Evolutionary conservation across 1,284 basidiomycete genomes (phyloP).

Genomic region (Kalmanozyma brasiliensis): DNA sequence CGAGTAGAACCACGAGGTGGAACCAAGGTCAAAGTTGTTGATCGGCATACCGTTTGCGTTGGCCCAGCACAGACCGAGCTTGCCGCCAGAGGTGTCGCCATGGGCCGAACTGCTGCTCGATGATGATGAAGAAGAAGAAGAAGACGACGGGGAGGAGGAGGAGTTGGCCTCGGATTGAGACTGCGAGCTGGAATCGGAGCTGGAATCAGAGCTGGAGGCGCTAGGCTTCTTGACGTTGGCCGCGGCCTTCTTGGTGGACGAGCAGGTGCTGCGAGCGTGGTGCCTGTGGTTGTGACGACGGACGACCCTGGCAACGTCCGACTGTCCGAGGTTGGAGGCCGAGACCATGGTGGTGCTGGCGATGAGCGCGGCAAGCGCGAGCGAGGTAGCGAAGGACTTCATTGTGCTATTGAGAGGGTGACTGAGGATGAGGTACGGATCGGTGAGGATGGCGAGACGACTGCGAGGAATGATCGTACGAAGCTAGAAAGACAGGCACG

Average conservation of each 20-base stretch:
- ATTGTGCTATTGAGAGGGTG: too few species aligned
- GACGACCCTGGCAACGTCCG: conserved; percentile 23
- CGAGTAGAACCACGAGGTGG: conserved; percentile 59
- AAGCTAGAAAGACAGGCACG: background rate
- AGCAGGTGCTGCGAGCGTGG: conserved; percentile 25
- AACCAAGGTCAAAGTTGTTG: conserved; percentile 42
- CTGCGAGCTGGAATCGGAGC: conserved; percentile 13
- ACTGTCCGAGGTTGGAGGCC: conserved; percentile 32
- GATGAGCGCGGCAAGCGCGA: conserved; percentile 37
- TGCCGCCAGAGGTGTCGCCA: conserved; percentile 32
- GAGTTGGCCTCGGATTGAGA: conserved; percentile 9
- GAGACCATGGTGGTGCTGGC: conserved; percentile 42
- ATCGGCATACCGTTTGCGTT: conserved; percentile 56
- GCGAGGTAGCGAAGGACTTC: conserved; percentile 38
- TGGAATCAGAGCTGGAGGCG: conserved; percentile 5
- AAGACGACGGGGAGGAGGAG: conserved; percentile 9
- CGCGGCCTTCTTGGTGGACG: conserved; percentile 20
- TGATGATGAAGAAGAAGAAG: conserved; percentile 26
- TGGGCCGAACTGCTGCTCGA: conserved; percentile 19
- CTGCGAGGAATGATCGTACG: background rate
- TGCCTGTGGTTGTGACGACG: conserved; percentile 31
- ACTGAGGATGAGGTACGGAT: background rate
- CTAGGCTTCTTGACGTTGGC: conserved; percentile 6
- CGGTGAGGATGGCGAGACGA: too few species aligned
- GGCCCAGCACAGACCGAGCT: conserved; percentile 60